Evolutionary conservation across 2,329 filamentous ascomycete species (phyloP).

Genomic region (Hortaea werneckii): DNA sequence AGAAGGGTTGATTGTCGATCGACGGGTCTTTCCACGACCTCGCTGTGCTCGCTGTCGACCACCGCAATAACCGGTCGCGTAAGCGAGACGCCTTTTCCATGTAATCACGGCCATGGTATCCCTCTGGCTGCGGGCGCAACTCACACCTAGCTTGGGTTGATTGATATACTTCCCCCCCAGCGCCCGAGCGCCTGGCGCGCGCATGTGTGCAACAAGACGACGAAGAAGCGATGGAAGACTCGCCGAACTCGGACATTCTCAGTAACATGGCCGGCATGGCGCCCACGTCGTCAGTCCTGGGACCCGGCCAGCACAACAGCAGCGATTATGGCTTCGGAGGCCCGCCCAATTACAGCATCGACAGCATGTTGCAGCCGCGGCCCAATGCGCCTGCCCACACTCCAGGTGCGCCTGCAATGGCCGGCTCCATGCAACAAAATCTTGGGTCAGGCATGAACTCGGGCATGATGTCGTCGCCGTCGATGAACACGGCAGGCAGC

Average conservation of each 20-base stretch:
- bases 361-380: slow-evolving; percentile 11
- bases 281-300: slow-evolving; percentile 13
- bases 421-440: slow-evolving; percentile 1
- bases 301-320: slow-evolving; percentile 14
- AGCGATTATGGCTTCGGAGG: slow-evolving; percentile 21
- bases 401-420: slow-evolving; percentile 1
- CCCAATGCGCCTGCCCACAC: slow-evolving; percentile 10
- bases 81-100: too few relatives aligned
- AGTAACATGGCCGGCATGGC: slow-evolving; percentile 9
- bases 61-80: too few relatives aligned
- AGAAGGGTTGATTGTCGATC: not conserved
- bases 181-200: not conserved
- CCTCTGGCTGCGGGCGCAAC: not conserved
- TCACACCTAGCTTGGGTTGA: not conserved
- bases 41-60: not conserved
- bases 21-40: not conserved
- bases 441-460: slow-evolving; percentile 11
- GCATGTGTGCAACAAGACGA: not conserved
- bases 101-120: too few relatives aligned
- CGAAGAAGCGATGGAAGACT: slow-evolving; percentile 8
- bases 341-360: slow-evolving; percentile 12
- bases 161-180: not conserved
- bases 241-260: slow-evolving; percentile 12
- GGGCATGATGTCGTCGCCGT: slow-evolving; percentile 8
- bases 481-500: slow-evolving; percentile 1